These are phyloP conservation scores for Coemansia sp. DNA, from an alignment of 192 early-diverging fungal genomes.

Conservation along the genomic window DNA sequence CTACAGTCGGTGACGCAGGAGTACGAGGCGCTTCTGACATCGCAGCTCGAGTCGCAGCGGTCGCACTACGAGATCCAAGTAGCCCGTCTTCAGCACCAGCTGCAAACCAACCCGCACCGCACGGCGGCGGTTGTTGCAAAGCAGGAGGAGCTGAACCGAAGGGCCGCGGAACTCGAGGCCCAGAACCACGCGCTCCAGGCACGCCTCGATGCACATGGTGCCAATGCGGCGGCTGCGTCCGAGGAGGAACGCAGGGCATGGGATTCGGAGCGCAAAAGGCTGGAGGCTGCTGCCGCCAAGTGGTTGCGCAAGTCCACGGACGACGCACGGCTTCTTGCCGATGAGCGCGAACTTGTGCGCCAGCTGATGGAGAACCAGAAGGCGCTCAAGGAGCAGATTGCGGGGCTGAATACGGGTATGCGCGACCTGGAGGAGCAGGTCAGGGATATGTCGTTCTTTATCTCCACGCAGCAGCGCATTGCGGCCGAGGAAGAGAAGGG, in stretches of 20 bases:
- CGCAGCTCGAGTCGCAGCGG: slow-evolving; percentile 87
- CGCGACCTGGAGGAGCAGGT: slow-evolving; percentile 82
- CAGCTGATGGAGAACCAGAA: slow-evolving; percentile 68
- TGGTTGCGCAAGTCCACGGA: slow-evolving; percentile 67
- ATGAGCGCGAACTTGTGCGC: slow-evolving; percentile 43
- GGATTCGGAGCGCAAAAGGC: slow-evolving; percentile 42
- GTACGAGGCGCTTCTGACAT: slow-evolving; percentile 78
- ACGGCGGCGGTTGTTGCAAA: slow-evolving; percentile 30
- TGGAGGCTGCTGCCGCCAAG: slow-evolving; percentile 57
- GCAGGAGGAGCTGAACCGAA: slow-evolving; percentile 5
- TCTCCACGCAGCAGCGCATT: slow-evolving; percentile 67
- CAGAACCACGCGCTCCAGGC: slow-evolving; percentile 37
- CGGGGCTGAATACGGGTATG: slow-evolving; percentile 61
- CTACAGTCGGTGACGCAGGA: slow-evolving; percentile 76
- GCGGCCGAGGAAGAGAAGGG: slow-evolving; percentile 39
- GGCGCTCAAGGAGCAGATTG: slow-evolving; percentile 56
- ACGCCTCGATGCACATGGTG: slow-evolving; percentile 38
- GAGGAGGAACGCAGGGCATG: slow-evolving; percentile 58
- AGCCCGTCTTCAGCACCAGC: slow-evolving; percentile 58
- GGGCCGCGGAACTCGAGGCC: slow-evolving; percentile 20
- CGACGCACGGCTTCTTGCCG: slow-evolving; percentile 67
- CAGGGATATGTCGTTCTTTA: slow-evolving; percentile 86
- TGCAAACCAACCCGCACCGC: slow-evolving; percentile 59
- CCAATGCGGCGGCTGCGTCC: neutral
- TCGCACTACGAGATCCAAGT: slow-evolving; percentile 78